phyloP scores from a whole-genome alignment of 176 grass and related monocot genomes.

The Saccharum spontaneum region DNA sequence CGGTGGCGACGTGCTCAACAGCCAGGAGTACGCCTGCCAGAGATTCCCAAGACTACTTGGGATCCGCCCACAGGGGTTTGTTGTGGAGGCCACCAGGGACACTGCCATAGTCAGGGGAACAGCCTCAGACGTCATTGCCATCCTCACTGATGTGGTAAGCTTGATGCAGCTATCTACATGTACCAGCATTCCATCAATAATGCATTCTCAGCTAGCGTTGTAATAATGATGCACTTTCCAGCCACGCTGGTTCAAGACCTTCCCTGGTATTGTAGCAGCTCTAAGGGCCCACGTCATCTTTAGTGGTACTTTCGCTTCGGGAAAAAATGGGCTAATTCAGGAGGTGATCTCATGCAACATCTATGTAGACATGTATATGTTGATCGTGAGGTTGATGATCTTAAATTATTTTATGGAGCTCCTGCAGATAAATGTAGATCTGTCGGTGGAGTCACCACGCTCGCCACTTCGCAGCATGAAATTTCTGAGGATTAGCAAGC shows the following conservation, averaged over 20 bases:
- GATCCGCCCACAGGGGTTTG: background rate
- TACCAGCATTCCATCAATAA: background rate
- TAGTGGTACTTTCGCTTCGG: background rate
- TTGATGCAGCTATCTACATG: background rate
- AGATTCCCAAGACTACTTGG: background rate
- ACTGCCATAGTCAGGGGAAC: background rate
- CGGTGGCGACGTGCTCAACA: background rate
- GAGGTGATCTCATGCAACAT: constrained; percentile 5
- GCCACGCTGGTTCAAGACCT: background rate
- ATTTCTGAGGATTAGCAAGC: constrained; percentile 53
- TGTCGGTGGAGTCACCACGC: constrained; percentile 53
- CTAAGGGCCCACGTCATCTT: background rate
- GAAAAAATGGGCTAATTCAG: background rate
- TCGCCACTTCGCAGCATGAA: constrained; percentile 34
- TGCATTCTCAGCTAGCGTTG: background rate
- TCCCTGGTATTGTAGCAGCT: background rate
- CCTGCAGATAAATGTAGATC: constrained; percentile 57
- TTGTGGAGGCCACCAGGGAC: background rate
- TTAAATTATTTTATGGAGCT: background rate
- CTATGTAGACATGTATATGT: background rate
- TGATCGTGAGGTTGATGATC: background rate
- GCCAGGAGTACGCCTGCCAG: background rate
- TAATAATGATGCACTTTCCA: background rate
- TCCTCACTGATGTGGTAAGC: constrained; percentile 23
- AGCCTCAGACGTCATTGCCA: background rate